Base-by-base conservation (phyloP, 805 yeast species). In the Yarrowia deformans region DNA sequence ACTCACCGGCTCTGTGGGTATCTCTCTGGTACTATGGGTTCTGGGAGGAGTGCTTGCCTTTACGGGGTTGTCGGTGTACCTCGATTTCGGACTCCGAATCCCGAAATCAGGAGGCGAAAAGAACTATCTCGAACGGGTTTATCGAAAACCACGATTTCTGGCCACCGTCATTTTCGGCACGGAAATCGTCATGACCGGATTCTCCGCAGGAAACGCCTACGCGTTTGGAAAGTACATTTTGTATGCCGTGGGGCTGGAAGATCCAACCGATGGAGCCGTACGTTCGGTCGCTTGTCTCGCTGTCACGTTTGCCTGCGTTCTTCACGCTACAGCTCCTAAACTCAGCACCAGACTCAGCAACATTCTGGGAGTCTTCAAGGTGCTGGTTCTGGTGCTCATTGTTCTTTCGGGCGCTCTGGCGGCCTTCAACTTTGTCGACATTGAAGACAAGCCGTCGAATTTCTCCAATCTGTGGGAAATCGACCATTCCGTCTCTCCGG, bases 61-160 rank as follows among this genome's bases (percentile, higher is more conserved):
- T 50, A 78, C 84, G 46, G 86, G 86, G 7, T 77, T 87, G 70
- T 80, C 84, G 70, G 87, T 86, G 3, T 88, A 87, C 73, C 80
- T 88, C 75, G 91, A 88, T 73, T 85, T 87, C 72, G 91, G 91
- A 0, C 79, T 87, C 2, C 88, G 86, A 60, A 82, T 88, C 72
- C 90, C 91, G 1, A 81, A 83, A 71, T 85, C 85, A 71, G 91
- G 91, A 37, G 91, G 91, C 54, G 91, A 88, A 75, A 86, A 87
- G 77, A 88, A 88, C 75, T 88, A 88, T 73, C 80, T 88, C 66
- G 89, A 87, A 74, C 79, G 87, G 70, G 84, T 87, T 18, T 87
- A 81, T 78, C 79, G 79, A 48, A 80, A 79, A 69, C 91, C 91
- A 8, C 82, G 79, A 72, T 83, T 84, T 69, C 78, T 88, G 55